phyloP scores from a whole-genome alignment of 495 filamentous ascomycete genomes.

The Penicillium antarcticum region DNA sequence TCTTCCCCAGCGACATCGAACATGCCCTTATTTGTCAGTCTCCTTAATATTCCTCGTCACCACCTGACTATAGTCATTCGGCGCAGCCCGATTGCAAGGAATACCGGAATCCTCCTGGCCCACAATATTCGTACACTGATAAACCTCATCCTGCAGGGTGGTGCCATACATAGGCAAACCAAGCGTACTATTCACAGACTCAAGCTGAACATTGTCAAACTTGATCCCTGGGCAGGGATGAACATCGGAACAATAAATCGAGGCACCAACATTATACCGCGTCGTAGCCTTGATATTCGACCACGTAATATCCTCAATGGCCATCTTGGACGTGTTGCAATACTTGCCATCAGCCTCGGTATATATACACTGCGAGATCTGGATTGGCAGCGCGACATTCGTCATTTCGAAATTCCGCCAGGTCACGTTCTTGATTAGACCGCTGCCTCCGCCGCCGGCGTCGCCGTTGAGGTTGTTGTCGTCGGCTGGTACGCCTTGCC shows the following conservation, averaged over 20 bases:
- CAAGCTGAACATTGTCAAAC: constrained; percentile 51
- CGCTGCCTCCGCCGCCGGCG: constrained; percentile 27
- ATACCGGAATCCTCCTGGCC: constrained; percentile 13
- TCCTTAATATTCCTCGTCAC: constrained; percentile 18
- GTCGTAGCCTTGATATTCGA: constrained; percentile 55
- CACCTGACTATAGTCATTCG: constrained; percentile 18
- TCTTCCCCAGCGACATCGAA: too few species aligned
- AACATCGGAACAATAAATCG: constrained; percentile 48
- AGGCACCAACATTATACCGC: constrained; percentile 51
- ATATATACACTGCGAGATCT: constrained; percentile 59
- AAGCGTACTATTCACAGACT: constrained; percentile 22
- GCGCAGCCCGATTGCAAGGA: constrained; percentile 23
- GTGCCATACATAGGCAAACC: constrained; percentile 21
- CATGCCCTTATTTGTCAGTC: too few species aligned
- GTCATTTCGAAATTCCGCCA: constrained; percentile 46
- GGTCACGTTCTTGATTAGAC: constrained; percentile 48
- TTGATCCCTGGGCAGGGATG: constrained; percentile 46
- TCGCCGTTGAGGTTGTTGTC: constrained; percentile 29
- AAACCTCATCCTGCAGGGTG: constrained; percentile 21
- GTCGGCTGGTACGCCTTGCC: constrained; percentile 29
- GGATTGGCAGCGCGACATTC: constrained; percentile 53
- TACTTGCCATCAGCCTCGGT: constrained; percentile 25
- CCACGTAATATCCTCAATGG: constrained; percentile 50
- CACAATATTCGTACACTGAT: constrained; percentile 24
- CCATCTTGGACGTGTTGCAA: constrained; percentile 51